Percentiles rank a stretch among this genome's conserved stretches.
These are phyloP conservation scores for Sisymbrium irio DNA, from an alignment of 345 rosid species.

Conservation along the genomic window DNA sequence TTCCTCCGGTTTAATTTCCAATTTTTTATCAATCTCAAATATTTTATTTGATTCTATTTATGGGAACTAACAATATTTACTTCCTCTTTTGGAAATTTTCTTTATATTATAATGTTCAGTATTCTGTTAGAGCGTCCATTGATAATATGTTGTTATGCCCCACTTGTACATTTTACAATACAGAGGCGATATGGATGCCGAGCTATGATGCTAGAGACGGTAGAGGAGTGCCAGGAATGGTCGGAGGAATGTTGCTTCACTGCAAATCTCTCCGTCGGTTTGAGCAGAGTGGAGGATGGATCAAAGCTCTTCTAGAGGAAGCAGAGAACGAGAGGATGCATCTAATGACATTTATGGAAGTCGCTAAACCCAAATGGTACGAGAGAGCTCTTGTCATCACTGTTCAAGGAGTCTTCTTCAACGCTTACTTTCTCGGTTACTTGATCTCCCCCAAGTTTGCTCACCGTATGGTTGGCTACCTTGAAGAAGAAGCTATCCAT, in stretches of 20 bases:
- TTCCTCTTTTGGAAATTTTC: neutral
- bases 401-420: constrained; percentile 78
- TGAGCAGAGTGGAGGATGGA: constrained; percentile 88
- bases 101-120: neutral
- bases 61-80: no score
- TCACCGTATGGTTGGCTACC: constrained; percentile 76
- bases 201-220: constrained; percentile 90
- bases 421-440: constrained; percentile 74
- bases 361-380: constrained; percentile 67
- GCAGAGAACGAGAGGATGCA: constrained; percentile 94
- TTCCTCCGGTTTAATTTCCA: neutral
- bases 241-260: constrained; percentile 73
- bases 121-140: neutral
- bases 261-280: constrained; percentile 68
- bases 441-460: constrained; percentile 74
- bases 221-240: constrained; percentile 86
- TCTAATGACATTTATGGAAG: constrained; percentile 90
- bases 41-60: neutral
- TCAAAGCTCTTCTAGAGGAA: constrained; percentile 69
- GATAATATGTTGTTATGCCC: no score
- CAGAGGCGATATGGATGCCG: constrained; percentile 74
- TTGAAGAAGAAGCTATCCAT: constrained; percentile 83
- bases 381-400: constrained; percentile 68
- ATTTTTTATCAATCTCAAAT: neutral
- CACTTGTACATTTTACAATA: neutral